A percentile compares a stretch with the other conserved stretches of the same genome.
Evolutionary conservation across 2,329 filamentous ascomycete species (phyloP).

Genomic region (Mariannaea elegans): DNA sequence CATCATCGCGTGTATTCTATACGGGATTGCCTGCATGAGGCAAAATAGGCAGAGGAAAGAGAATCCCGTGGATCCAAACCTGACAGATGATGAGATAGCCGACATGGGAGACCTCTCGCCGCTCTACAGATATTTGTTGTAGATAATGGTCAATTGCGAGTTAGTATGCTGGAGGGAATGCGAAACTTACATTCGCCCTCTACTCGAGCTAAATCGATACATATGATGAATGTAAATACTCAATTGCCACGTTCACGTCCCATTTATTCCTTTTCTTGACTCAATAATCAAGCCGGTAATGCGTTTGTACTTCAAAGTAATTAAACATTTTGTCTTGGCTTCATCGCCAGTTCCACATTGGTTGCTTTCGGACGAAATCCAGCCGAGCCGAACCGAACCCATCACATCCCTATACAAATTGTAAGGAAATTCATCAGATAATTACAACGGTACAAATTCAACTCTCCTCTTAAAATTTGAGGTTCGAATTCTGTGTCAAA

Average conservation of each 20-base stretch:
- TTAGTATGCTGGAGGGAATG: too few relatives aligned
- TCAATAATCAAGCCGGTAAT: neutral
- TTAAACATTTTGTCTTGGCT: too few relatives aligned
- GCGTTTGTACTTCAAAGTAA: too few relatives aligned
- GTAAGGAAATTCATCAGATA: neutral
- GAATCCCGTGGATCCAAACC: constrained; percentile 48
- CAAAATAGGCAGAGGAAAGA: constrained; percentile 70
- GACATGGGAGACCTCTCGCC: constrained; percentile 68
- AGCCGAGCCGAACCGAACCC: constrained; percentile 16
- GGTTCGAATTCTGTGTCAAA: too few relatives aligned
- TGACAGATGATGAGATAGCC: constrained; percentile 70
- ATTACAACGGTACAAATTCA: too few relatives aligned
- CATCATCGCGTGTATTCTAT: constrained; percentile 66
- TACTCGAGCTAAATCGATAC: too few relatives aligned
- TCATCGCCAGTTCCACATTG: neutral
- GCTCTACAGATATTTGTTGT: constrained; percentile 68
- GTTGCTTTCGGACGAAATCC: neutral
- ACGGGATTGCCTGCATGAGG: constrained; percentile 64
- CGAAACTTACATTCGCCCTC: too few relatives aligned
- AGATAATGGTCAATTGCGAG: constrained; percentile 22
- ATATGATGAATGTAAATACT: too few relatives aligned
- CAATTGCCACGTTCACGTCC: too few relatives aligned
- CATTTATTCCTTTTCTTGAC: too few relatives aligned
- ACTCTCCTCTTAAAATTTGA: too few relatives aligned
- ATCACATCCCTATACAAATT: constrained; percentile 12